Percentiles rank a stretch among this genome's conserved stretches.
Evolutionary conservation across 2,329 filamentous ascomycete genomes (phyloP).

Genomic region (Penicillium sp.): DNA sequence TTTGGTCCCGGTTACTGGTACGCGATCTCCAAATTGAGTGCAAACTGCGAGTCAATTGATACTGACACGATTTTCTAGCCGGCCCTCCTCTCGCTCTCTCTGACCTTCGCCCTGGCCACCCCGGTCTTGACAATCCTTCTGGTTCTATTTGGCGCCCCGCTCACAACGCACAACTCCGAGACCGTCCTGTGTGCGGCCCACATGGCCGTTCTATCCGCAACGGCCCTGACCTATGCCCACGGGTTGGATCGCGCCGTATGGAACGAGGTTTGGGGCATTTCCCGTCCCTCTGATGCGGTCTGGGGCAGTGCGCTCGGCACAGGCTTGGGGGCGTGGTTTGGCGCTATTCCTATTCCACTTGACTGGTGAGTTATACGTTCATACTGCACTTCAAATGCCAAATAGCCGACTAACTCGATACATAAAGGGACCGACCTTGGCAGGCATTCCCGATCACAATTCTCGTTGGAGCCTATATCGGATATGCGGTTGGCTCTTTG

Average conservation of each 20-base stretch:
- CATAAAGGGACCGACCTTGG: constrained; percentile 83
- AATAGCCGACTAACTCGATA: constrained; percentile 4
- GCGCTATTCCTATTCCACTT: constrained; percentile 89
- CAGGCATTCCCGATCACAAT: constrained; percentile 97
- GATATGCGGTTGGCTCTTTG: constrained; percentile 64
- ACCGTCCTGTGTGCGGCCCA: constrained; percentile 81
- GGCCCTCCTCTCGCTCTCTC: constrained; percentile 65
- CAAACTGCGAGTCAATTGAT: background rate
- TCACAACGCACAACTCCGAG: constrained; percentile 75
- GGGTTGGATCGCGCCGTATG: constrained; percentile 73
- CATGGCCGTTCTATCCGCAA: constrained; percentile 72
- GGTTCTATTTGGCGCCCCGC: constrained; percentile 86
- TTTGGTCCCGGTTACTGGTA: constrained; percentile 32
- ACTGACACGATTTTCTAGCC: constrained; percentile 52
- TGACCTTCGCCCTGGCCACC: constrained; percentile 53
- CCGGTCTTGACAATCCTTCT: constrained; percentile 62
- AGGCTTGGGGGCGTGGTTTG: constrained; percentile 82
- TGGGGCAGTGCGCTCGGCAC: constrained; percentile 81
- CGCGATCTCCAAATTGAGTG: background rate
- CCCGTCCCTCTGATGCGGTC: constrained; percentile 75
- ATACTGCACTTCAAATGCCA: background rate
- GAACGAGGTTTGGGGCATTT: constrained; percentile 66
- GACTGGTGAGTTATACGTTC: constrained; percentile 67
- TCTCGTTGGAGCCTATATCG: constrained; percentile 75
- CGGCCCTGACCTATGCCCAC: constrained; percentile 81